A percentile compares a stretch with the other conserved stretches of the same genome.
These are phyloP conservation scores for Aspergillus tubingensis DNA, from an alignment of 2,329 filamentous ascomycete species.

Conservation along the genomic window DNA sequence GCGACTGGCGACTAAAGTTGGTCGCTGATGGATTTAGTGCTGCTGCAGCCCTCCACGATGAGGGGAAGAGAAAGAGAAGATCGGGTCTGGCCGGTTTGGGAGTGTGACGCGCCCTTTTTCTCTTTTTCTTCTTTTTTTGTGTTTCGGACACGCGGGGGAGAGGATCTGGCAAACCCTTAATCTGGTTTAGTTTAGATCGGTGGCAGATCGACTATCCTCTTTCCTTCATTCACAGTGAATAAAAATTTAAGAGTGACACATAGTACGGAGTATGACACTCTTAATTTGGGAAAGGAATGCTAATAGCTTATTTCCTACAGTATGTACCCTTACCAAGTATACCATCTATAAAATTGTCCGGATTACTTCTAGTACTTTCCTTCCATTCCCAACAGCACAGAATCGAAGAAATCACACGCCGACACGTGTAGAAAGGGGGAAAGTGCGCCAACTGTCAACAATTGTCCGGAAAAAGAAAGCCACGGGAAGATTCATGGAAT, in stretches of 20 bases:
- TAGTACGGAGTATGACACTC: neutral
- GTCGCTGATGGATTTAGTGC: too few species aligned
- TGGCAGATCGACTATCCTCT: too few species aligned
- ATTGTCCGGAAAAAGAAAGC: slow-evolving; percentile 5
- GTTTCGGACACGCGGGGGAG: too few species aligned
- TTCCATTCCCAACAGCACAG: neutral
- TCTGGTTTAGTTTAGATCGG: too few species aligned
- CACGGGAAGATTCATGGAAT: neutral
- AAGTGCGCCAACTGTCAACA: slow-evolving; percentile 13
- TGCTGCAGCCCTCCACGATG: neutral
- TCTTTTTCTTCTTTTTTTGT: too few species aligned
- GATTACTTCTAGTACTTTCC: too few species aligned
- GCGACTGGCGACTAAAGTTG: neutral
- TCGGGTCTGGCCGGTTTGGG: too few species aligned
- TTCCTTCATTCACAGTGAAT: neutral
- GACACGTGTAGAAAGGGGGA: slow-evolving; percentile 19
- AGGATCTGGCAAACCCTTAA: too few species aligned
- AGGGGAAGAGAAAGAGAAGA: neutral
- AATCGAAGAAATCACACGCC: slow-evolving; percentile 6
- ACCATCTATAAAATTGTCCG: neutral
- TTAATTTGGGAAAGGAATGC: neutral
- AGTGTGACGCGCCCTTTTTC: too few species aligned
- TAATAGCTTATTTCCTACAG: neutral
- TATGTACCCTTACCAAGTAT: too few species aligned
- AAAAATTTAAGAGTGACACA: too few species aligned